Percentiles rank a stretch among this genome's conserved stretches.
These are phyloP conservation scores for Gracilaria vermiculophylla DNA, from an alignment of 23 red algal genomes.

Conservation along the genomic window DNA sequence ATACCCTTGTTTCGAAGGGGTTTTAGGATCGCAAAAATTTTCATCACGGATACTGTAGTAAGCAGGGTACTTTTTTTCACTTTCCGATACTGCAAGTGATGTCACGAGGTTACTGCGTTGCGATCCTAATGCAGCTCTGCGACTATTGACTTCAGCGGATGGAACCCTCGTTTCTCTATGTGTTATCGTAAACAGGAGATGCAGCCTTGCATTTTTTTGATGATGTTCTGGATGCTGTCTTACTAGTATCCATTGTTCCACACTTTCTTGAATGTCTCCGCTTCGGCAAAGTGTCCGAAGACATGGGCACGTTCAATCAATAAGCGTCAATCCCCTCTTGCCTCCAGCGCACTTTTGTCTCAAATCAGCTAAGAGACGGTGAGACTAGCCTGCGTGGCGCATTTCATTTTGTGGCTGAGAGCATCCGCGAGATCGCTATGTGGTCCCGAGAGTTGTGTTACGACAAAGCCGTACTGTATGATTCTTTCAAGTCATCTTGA, in stretches of 20 bases:
- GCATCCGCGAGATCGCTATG: background rate
- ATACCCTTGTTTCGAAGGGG: background rate
- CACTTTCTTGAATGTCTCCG: background rate
- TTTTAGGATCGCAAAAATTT: background rate
- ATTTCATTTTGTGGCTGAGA: background rate
- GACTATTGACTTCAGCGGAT: background rate
- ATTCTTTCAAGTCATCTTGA: background rate
- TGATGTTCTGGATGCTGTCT: background rate
- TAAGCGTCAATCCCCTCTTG: background rate
- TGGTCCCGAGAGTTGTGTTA: background rate
- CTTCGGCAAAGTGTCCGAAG: background rate
- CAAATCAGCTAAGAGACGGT: background rate
- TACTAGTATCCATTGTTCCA: constrained; percentile 4
- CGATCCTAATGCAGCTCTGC: background rate
- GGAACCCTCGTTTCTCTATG: background rate
- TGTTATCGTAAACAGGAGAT: no score
- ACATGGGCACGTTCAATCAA: background rate
- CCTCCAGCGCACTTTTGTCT: background rate
- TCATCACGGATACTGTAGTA: background rate
- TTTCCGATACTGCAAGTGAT: background rate
- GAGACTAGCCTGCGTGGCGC: background rate
- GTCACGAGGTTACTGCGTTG: background rate
- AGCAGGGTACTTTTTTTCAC: background rate
- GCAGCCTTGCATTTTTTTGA: no score
- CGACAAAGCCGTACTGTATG: background rate